phyloP scores from a whole-genome alignment of 2,329 filamentous ascomycete genomes.

The Myriosclerotinia scirpicola region DNA sequence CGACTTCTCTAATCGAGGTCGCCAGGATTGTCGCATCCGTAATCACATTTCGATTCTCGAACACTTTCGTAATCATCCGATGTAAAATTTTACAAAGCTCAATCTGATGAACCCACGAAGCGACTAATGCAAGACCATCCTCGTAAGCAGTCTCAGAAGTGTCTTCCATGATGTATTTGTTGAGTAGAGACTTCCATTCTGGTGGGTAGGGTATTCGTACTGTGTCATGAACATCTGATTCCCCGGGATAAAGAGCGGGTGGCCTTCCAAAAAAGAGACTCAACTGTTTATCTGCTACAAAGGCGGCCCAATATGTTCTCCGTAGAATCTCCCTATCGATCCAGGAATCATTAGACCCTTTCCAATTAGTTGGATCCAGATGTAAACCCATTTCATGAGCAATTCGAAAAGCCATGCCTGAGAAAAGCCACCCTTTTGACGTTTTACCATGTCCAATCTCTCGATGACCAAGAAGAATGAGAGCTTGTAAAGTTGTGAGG shows the following conservation, averaged over 20 bases:
- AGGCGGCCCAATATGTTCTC: constrained; percentile 53
- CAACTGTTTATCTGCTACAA: constrained; percentile 52
- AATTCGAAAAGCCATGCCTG: constrained; percentile 53
- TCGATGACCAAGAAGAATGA: constrained; percentile 48
- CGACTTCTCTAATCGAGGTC: constrained; percentile 48
- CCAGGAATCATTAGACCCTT: constrained; percentile 43
- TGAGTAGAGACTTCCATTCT: constrained; percentile 50
- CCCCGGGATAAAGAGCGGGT: constrained; percentile 50
- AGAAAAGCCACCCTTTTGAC: constrained; percentile 53
- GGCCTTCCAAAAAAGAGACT: constrained; percentile 53
- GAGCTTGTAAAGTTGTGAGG: constrained; percentile 49
- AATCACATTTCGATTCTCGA: constrained; percentile 49
- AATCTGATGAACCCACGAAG: constrained; percentile 49
- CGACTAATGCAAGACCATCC: constrained; percentile 47
- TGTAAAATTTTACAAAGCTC: constrained; percentile 52
- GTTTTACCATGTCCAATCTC: constrained; percentile 50
- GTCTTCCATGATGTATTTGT: constrained; percentile 49
- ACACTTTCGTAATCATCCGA: constrained; percentile 51
- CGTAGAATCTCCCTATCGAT: constrained; percentile 51
- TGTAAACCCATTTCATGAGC: constrained; percentile 55
- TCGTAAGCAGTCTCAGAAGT: constrained; percentile 49
- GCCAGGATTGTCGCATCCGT: constrained; percentile 46
- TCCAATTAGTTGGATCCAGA: constrained; percentile 53
- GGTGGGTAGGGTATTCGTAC: constrained; percentile 51
- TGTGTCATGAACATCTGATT: constrained; percentile 51